A percentile compares a stretch with the other conserved stretches of the same genome.
Conservation (phyloP, 768 basidiomycete species). For the Naganishia randhawae region DNA sequence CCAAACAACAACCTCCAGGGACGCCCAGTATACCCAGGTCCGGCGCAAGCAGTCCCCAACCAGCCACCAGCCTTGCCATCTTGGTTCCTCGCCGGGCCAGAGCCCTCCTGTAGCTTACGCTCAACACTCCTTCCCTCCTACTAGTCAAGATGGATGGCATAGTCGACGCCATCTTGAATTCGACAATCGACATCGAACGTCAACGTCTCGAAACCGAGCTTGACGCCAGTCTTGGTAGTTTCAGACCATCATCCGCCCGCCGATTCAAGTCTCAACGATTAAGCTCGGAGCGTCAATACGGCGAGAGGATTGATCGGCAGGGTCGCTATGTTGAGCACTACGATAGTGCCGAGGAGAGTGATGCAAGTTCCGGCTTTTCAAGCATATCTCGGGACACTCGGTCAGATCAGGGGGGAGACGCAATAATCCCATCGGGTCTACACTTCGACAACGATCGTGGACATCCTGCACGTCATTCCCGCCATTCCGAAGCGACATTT, state of each 20-base stretch:
- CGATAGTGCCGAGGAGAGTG: slow-evolving; percentile 2
- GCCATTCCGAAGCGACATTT: background rate
- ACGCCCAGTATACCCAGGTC: background rate
- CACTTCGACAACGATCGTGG: background rate
- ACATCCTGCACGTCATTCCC: background rate
- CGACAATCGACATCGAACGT: slow-evolving; percentile 1
- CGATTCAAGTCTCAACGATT: background rate
- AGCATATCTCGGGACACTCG: background rate
- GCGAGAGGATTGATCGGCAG: slow-evolving; percentile 1
- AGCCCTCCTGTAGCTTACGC: background rate
- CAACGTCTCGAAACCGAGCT: slow-evolving; percentile 12
- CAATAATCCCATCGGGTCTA: background rate
- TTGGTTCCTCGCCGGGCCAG: background rate
- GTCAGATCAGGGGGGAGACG: background rate
- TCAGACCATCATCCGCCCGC: background rate
- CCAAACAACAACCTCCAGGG: background rate
- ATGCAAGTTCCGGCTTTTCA: background rate
- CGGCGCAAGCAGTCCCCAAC: background rate
- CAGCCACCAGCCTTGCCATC: no score
- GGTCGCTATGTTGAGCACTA: background rate
- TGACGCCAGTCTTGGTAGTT: slow-evolving; percentile 11
- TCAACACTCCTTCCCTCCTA: slow-evolving; percentile 52
- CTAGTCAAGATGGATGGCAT: slow-evolving; percentile 61
- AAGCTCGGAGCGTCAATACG: background rate
- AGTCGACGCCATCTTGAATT: slow-evolving; percentile 55